A percentile compares a stretch with the other conserved stretches of the same genome.
These are phyloP conservation scores for Histomonas meleagridis DNA, from an alignment of 208 protist genomes.

Conservation along the genomic window DNA sequence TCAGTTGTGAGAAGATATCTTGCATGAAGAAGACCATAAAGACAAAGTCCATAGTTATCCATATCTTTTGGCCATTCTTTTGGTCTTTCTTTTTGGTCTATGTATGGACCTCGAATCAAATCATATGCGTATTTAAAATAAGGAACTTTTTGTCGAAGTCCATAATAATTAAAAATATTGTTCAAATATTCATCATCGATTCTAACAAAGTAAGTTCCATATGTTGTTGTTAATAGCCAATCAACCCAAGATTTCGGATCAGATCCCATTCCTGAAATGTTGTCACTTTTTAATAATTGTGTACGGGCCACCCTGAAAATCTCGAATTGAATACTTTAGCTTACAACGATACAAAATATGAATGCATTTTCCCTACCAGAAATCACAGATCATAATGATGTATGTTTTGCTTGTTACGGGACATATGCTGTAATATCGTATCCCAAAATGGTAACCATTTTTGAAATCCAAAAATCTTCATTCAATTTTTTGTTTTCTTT, in stretches of 20 bases:
- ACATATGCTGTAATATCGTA: too few relatives aligned
- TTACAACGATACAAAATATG: too few relatives aligned
- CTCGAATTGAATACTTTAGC: too few relatives aligned
- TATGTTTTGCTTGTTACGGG: too few relatives aligned
- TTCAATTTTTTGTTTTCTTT: too few relatives aligned
- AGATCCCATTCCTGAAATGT: too few relatives aligned
- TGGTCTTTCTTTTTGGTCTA: not conserved
- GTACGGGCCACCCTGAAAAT: too few relatives aligned
- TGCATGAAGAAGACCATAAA: constrained; percentile 10
- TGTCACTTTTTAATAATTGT: too few relatives aligned
- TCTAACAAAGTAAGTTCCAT: not conserved
- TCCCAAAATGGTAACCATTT: too few relatives aligned
- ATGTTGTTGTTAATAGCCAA: not conserved
- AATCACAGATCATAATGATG: too few relatives aligned
- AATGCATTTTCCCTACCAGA: too few relatives aligned
- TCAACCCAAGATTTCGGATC: not conserved
- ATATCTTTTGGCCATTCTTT: not conserved
- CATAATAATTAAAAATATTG: constrained; percentile 14
- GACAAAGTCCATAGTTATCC: constrained; percentile 17
- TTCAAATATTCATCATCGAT: constrained; percentile 10
- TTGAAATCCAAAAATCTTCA: too few relatives aligned
- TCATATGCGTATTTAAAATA: constrained; percentile 25
- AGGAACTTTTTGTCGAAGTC: not conserved
- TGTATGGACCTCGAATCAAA: not conserved
- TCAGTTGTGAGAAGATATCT: not conserved